phyloP scores from a whole-genome alignment of 2,329 filamentous ascomycete species.

The Monilinia vaccinii-corymbosi region DNA sequence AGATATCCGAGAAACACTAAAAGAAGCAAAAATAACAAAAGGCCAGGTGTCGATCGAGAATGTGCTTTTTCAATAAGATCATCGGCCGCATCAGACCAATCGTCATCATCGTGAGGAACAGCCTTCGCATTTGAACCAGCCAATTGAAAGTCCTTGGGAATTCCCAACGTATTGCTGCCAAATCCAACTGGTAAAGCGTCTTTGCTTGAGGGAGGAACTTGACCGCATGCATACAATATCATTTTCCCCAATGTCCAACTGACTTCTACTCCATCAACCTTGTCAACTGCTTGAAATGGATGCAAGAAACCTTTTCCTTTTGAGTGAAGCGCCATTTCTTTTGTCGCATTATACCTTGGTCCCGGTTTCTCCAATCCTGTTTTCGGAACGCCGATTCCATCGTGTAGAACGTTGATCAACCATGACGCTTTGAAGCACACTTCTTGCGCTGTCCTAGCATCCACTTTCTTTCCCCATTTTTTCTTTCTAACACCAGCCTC shows the following conservation, averaged over 20 bases:
- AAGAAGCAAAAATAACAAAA: conserved; percentile 70
- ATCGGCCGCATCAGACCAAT: conserved; percentile 43
- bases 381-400: conserved; percentile 88
- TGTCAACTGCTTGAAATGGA: conserved; percentile 86
- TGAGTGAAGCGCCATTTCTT: conserved; percentile 56
- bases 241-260: conserved; percentile 98
- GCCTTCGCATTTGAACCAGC: conserved; percentile 49
- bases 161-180: conserved; percentile 61
- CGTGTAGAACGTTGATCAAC: conserved; percentile 93
- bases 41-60: conserved; percentile 59
- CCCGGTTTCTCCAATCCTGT: conserved; percentile 62
- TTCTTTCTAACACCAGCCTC: conserved; percentile 53
- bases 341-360: conserved; percentile 58
- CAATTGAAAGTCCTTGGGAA: conserved; percentile 74
- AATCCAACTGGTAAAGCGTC: conserved; percentile 76
- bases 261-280: conserved; percentile 83
- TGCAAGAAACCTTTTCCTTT: conserved; percentile 70
- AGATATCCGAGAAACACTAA: conserved; percentile 61
- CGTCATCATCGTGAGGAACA: conserved; percentile 38
- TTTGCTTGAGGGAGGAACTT: conserved; percentile 58
- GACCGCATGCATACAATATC: conserved; percentile 85
- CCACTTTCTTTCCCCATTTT: conserved; percentile 68
- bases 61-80: conserved; percentile 58
- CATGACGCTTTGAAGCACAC: conserved; percentile 98
- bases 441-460: conserved; percentile 65